Base-by-base conservation (phyloP, 176 grass and related monocot genomes). In the Hordeum marinum region DNA sequence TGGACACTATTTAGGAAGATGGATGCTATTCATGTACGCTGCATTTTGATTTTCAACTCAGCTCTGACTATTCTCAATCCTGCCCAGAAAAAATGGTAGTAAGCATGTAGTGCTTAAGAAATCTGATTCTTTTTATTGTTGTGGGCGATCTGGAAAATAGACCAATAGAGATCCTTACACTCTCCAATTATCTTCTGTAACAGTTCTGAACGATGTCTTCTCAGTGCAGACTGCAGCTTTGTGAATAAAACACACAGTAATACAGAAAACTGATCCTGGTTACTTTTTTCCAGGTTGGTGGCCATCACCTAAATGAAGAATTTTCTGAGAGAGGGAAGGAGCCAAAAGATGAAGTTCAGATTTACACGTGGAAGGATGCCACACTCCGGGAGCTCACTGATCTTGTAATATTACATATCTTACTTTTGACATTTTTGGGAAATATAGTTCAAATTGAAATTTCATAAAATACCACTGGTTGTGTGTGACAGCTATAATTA, bases 361-460 rank as follows among this genome's bases (percentile, higher is more conserved):
- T 98, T 82, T 98, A 98, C 78, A 98, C 93, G 20, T 98, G 96
- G 93, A 98, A 95, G 84, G 96, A 95, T 90, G 96, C 96, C 24
- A 94, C 93, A 8, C 88, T 98, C 11, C 89, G 90, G 3, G 96
- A 98, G 80, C 93, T 98, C 9, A 98, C 93, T 67, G 96, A 98
- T 79, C 93, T 95, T 60, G 96, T 98, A 94, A 89, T 70, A 37
- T 23, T 10, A 21, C 61, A 65, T 18, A 69, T 65, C 68, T 75
- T 50, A 41, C 69, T 72, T 72, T n/a, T 72, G 20, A 65, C n/a
- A 35, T 58, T 78, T 32, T 5, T 14, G 32, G 68, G 6, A 32
- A 27, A 83, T 32, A 18, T 9, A 10, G 42, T 85, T 24, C 59
- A 29, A 52, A 71, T 0, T 76, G 15, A 0, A 74, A 15, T 40